Evolutionary conservation across 2,329 filamentous ascomycete genomes (phyloP).

Genomic region (Cladophialophora exuberans): DNA sequence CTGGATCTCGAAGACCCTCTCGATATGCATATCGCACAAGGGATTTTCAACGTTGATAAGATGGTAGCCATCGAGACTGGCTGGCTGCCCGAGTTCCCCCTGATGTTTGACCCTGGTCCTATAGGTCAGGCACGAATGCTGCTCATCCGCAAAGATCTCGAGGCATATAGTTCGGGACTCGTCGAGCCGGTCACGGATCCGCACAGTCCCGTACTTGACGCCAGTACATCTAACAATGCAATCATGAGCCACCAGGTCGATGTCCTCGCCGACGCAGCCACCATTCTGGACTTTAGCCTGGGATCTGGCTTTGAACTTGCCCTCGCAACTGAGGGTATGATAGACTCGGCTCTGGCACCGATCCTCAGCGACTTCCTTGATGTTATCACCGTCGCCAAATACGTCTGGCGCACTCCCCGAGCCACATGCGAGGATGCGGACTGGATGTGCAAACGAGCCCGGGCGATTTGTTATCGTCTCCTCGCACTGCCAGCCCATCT

Average conservation of each 20-base stretch:
- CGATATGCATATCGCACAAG: conserved; percentile 8
- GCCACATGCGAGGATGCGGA: conserved; percentile 15
- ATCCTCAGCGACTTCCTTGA: conserved; percentile 20
- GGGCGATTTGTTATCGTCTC: conserved; percentile 14
- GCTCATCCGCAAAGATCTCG: conserved; percentile 12
- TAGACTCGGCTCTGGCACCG: conserved; percentile 3
- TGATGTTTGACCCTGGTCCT: conserved; percentile 19
- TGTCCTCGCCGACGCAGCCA: conserved; percentile 12
- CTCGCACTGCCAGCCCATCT: conserved; percentile 9
- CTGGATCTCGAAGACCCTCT: conserved; percentile 3
- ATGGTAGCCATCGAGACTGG: conserved; percentile 20
- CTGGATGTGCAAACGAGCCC: conserved; percentile 24
- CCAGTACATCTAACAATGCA: conserved; percentile 2
- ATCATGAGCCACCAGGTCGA: conserved; percentile 17
- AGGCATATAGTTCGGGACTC: neutral
- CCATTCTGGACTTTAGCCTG: conserved; percentile 6
- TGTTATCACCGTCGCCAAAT: conserved; percentile 20
- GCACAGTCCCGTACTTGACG: conserved; percentile 1
- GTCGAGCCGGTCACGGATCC: neutral
- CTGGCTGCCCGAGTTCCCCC: conserved; percentile 11
- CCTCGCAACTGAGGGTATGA: neutral
- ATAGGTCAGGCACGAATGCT: conserved; percentile 3
- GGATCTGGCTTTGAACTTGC: conserved; percentile 16
- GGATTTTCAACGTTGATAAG: conserved; percentile 15
- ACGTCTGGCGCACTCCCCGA: conserved; percentile 19